Conservation (phyloP, 2,329 filamentous ascomycete genomes). For the Madurella fahalii region DNA sequence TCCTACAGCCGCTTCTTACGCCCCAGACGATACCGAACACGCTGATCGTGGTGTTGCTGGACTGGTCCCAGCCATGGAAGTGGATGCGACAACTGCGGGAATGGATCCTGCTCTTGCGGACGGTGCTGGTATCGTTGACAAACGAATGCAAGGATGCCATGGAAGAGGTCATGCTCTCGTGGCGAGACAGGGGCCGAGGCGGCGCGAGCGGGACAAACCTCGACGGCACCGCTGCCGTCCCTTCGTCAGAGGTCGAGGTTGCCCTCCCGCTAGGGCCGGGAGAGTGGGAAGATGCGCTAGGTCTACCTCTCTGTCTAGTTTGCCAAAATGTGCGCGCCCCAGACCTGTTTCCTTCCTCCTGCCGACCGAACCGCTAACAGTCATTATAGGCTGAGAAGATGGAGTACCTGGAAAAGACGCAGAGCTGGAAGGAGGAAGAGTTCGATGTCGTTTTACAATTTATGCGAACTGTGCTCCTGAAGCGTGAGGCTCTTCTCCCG, state of each 20-base stretch:
- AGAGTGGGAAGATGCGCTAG: constrained; percentile 88
- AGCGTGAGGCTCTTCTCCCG: constrained; percentile 55
- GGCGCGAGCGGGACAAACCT: constrained; percentile 58
- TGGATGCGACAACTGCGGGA: constrained; percentile 86
- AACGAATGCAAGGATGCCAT: constrained; percentile 75
- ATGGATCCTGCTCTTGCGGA: constrained; percentile 82
- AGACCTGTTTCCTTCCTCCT: neutral
- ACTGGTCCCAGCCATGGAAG: constrained; percentile 90
- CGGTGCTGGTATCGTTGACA: constrained; percentile 69
- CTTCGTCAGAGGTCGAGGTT: constrained; percentile 60
- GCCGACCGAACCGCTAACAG: constrained; percentile 23
- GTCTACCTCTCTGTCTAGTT: constrained; percentile 86
- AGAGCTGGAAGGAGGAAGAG: constrained; percentile 91
- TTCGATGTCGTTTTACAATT: constrained; percentile 96
- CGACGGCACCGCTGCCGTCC: constrained; percentile 57
- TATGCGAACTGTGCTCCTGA: constrained; percentile 81
- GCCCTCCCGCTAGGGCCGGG: constrained; percentile 77
- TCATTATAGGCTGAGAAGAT: constrained; percentile 73
- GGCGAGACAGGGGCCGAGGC: constrained; percentile 71
- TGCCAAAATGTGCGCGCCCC: constrained; percentile 70
- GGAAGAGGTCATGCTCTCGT: constrained; percentile 78
- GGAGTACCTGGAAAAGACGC: constrained; percentile 81
- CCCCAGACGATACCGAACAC: constrained; percentile 81
- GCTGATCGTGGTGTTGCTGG: constrained; percentile 83
- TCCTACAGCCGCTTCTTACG: constrained; percentile 80